Base-by-base conservation (phyloP, 2,329 filamentous ascomycete species). In the Pseudodiploospora longispora region DNA sequence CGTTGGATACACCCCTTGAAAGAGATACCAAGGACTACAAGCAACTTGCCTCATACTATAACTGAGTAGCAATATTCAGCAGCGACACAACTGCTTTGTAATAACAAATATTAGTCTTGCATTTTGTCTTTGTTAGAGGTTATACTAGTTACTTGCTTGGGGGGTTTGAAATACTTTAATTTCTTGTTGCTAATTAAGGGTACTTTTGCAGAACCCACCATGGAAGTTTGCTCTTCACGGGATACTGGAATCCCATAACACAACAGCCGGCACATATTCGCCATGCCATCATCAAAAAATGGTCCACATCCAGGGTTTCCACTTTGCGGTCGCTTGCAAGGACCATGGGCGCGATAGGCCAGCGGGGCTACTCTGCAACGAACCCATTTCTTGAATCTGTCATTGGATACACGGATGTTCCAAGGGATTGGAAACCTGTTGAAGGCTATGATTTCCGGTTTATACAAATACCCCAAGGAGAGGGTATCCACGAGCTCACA, bases 201-300 rank as follows among this genome's bases (percentile, higher is more conserved):
- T 19, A 19, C 19, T 19, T 19, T n/a, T 4, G 36, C 30, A 85
- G 80, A 48, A 81, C 80, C 27, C 74, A 77, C 31, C 59, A 74
- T 4, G 83, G 83, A 28, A 78, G 80, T 28, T 62, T 85, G 12
- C 59, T 85, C 5, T 67, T 87, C 38, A 88, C 85, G 0, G 83
- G 84, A n/a, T 76, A 80, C 57, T 70, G 75, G 50, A 76, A 72
- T 0, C 78, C 82, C 1, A 61, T 87, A 38, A 70, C 78, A 42
- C 64, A 76, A 41, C 83, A 86, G 51, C 74, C 83, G 1, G 52
- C 80, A 19, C 61, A 72, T 31, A 65, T 78, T 12, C 77, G 84
- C 33, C 74, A 85, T 56, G 65, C 71, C 30, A 78, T 88, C 40
- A 52, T 89, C 34, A 69, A 75, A 42, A 62, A 67, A 30, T 89